Evolutionary conservation across 2,329 filamentous ascomycete species (phyloP).

Genomic region (Lasiodiplodia hormozganensis): DNA sequence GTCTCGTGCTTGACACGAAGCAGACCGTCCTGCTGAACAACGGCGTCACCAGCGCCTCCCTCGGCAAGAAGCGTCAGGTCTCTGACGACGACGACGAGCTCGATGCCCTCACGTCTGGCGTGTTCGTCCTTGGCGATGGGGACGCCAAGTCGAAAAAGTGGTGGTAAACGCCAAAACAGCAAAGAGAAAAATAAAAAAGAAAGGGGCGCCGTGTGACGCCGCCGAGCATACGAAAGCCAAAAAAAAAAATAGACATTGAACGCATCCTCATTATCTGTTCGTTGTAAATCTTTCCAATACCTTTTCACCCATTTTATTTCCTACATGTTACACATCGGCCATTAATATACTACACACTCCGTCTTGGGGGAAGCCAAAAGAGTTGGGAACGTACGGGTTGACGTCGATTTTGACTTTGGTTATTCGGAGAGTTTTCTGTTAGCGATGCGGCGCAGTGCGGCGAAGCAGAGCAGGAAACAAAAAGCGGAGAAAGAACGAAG

Average conservation of each 20-base stretch:
- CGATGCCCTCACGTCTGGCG: neutral
- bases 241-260: neutral
- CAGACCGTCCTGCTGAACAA: constrained; percentile 49
- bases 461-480: neutral
- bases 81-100: neutral
- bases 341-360: neutral
- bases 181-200: neutral
- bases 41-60: constrained; percentile 32
- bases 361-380: neutral
- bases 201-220: neutral
- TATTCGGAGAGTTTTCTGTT: neutral
- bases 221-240: no score
- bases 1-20: constrained; percentile 37
- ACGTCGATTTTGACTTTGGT: neutral
- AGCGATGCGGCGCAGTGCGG: neutral
- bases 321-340: neutral
- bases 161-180: neutral
- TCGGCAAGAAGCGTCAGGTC: neutral
- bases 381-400: neutral
- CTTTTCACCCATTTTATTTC: neutral
- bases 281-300: neutral
- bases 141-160: neutral
- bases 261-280: neutral
- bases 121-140: neutral
- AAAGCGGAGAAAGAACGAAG: neutral